phyloP scores from a whole-genome alignment of 495 filamentous ascomycete genomes.

The Aspergillus panamensis region DNA sequence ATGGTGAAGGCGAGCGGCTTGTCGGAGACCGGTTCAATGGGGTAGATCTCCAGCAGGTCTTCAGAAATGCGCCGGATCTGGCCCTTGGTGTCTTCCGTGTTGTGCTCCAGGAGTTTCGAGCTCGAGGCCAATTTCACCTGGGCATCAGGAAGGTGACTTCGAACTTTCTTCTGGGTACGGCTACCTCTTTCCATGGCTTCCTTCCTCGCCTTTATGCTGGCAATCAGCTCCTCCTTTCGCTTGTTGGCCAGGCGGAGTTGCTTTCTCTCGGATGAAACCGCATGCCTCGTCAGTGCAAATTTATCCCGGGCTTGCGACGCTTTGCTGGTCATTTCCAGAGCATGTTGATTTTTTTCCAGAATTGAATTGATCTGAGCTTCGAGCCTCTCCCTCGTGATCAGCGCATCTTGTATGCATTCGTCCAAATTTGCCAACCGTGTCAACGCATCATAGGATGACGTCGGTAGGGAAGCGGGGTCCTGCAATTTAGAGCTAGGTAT shows the following conservation, averaged over 20 bases:
- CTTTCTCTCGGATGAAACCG: constrained; percentile 60
- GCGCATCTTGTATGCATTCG: constrained; percentile 86
- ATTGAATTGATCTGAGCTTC: constrained; percentile 74
- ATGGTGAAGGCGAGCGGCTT: constrained; percentile 74
- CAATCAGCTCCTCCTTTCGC: constrained; percentile 59
- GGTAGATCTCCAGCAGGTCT: constrained; percentile 73
- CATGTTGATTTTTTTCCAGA: constrained; percentile 51
- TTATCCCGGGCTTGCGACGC: constrained; percentile 64
- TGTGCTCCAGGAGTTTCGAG: constrained; percentile 50
- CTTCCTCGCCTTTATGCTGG: constrained; percentile 61
- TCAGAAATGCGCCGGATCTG: constrained; percentile 85
- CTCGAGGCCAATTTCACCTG: constrained; percentile 57
- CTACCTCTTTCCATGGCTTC: constrained; percentile 63
- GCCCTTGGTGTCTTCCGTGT: constrained; percentile 61
- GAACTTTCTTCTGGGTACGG: constrained; percentile 52
- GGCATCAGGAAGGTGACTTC: constrained; percentile 45
- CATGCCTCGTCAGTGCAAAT: constrained; percentile 53
- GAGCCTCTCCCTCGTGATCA: constrained; percentile 70
- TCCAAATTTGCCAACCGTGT: constrained; percentile 88
- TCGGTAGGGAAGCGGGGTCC: constrained; percentile 42
- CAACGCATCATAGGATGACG: constrained; percentile 85
- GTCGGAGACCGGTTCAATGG: constrained; percentile 63
- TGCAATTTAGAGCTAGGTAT: constrained; percentile 25
- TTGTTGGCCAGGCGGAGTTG: constrained; percentile 57
- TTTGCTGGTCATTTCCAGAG: constrained; percentile 42